Conservation (phyloP, 108 stramenopile species). For the Skeletonema costatum region DNA sequence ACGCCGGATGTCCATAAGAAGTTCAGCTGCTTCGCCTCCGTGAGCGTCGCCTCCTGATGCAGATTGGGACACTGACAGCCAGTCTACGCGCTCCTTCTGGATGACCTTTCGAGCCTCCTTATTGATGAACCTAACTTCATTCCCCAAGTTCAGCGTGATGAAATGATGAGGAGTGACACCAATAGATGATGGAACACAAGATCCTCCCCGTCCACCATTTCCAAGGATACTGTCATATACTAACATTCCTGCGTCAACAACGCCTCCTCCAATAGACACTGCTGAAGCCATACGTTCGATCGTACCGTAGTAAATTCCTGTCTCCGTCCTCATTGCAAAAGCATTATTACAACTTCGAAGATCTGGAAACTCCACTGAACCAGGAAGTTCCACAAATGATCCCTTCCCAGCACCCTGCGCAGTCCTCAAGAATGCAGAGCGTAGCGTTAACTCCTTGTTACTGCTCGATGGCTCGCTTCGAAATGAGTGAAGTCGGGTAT, state of each 20-base stretch:
- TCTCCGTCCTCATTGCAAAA: constrained; percentile 75
- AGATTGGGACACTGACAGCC: constrained; percentile 51
- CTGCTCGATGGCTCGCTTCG: constrained; percentile 33
- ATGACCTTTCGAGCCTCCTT: constrained; percentile 77
- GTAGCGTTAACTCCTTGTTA: constrained; percentile 12
- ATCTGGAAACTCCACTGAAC: constrained; percentile 73
- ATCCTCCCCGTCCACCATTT: constrained; percentile 13
- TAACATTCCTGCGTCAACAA: constrained; percentile 79
- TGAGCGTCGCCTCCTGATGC: constrained; percentile 25
- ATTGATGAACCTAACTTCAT: constrained; percentile 81
- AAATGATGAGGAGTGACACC: constrained; percentile 85
- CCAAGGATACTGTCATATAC: constrained; percentile 46
- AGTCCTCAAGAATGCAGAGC: constrained; percentile 33
- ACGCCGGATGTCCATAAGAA: constrained; percentile 86
- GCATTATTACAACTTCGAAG: constrained; percentile 65
- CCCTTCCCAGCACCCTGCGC: constrained; percentile 20
- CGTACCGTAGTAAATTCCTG: constrained; percentile 85
- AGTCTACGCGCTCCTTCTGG: constrained; percentile 85
- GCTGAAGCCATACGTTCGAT: constrained; percentile 61
- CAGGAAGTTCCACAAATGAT: constrained; percentile 78
- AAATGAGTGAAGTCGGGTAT: constrained; percentile 81
- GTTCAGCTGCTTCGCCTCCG: constrained; percentile 56
- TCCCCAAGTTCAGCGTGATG: constrained; percentile 66
- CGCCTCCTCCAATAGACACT: constrained; percentile 43
- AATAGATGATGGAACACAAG: constrained; percentile 28